Base-by-base conservation (phyloP, 148 eudicot species). In the Heliosperma pusillum region DNA sequence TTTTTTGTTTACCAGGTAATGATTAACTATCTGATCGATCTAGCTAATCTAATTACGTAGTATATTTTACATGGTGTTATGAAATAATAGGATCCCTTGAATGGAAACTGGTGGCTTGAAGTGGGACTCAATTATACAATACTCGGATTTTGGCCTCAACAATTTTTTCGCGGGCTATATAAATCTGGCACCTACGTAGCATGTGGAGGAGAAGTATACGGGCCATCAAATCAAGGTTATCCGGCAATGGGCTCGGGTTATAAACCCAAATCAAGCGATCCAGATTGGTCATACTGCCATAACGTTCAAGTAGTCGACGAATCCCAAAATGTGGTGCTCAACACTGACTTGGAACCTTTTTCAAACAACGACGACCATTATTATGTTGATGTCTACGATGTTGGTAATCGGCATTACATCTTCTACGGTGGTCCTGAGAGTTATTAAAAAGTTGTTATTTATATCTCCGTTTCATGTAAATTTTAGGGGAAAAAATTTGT, bases 171-270 rank as follows among this genome's bases (percentile, higher is more conserved):
- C 7, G 80, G 80, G 15, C 26, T 78, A 13, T 19, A 55, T 16
- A 27, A 66, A 10, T 78, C 76, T 19, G 80, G 66, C 7, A 33
- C 27, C 6, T 78, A 65, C 16, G 63, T 78, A 21, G 80, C 76
- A 2, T 78, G 80, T 42, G 80, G 80, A 9, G 80, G 80, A 65
- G 80, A 78, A 78, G 80, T 60, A 55, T 78, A 53, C 25, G 55
- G 80, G 58, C 72, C 76, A 22, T 22, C 72, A 17, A 20, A 65
- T 40, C 8, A 40, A 24, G 29, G 66, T 2, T 22, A n/a, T 3
- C 72, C 76, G 60, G 5, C 24, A 1, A 78, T 78, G 80, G 80
- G 80, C 36, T 36, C 76, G 15, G 76, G 76, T 13, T 78, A 40
- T 40, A 64, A 26, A 20, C 80, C 76, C 7, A 36, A 47, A 36